Base-by-base conservation (phyloP, 2,329 filamentous ascomycete genomes). In the Penicillium vulpinum region DNA sequence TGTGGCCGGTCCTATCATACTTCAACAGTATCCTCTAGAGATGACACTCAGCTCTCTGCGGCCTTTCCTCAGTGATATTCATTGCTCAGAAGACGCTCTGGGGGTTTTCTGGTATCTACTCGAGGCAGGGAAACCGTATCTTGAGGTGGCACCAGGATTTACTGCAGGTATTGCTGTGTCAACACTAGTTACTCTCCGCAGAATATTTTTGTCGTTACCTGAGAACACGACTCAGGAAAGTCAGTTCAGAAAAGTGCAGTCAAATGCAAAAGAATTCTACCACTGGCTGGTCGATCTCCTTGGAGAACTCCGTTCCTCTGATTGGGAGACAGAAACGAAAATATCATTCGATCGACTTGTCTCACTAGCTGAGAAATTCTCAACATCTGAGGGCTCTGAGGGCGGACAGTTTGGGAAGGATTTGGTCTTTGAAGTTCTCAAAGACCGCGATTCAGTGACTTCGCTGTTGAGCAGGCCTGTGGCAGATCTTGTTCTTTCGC, bases 21-120 rank as follows among this genome's bases (percentile, higher is more conserved):
- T 88, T 24, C 78, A 85, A 39, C 89, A 88, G 0, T 97, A 97
- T 69, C 90, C 91, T 11, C 73, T 97, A 15, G 91, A 99, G 72
- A 94, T 97, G 90, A 81, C 96, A 0, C 80, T 99, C 2, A 90
- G 92, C 66, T 88, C 89, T 1, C 80, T 96, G 21, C 83, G 89
- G 10, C 86, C 87, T 0, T 95, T 92, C 63, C 79, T 97, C 6
- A 88, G 88, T 1, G 88, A 97, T 64, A 83, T 88, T 0, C 89
- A 95, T 68, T 97, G 93, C 73, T 90, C 92, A 10, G 91, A 96
- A 68, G 94, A 99, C 76, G 88, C 90, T 1, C 81, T 97, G 43
- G 93, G 92, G 0, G 84, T 99, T 33, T 86, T 90, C 58, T 89
- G 91, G 71, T 97, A 96, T 73, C 81, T 99, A 1, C 80, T 97